Base-by-base conservation (phyloP, 495 filamentous ascomycete species). In the Aspergillus wentii region DNA sequence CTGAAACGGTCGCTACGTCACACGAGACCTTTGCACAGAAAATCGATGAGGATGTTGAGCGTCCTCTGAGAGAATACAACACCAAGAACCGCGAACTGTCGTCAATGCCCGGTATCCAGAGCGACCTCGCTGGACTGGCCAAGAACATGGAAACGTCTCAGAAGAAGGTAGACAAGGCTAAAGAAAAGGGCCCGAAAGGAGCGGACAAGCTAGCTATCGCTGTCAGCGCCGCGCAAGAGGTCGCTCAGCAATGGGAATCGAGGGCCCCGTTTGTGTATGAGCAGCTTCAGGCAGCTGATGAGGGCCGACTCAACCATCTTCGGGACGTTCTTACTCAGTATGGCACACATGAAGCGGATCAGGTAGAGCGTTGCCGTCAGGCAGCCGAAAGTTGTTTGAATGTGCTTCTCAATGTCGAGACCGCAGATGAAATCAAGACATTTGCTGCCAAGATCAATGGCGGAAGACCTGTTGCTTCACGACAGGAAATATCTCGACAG, bases 241-340 rank as follows among this genome's bases (percentile, higher is more conserved):
- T 89, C 3, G 78, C 66, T 33, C 76, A 82, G 43, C 85, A 94
- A 58, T 99, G 94, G 94, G 84, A 95, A 22, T 94, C 92, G 7
- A 86, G 95, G 56, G 87, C 94, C 22, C 94, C 94, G 5, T 97
- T 86, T 61, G 83, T 96, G 38, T 97, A 94, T 55, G 94, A 97
- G 61, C 87, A 84, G 41, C 78, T 99, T 13, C 94, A 99, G 59
- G 81, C 88, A 5, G 67, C 89, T 13, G 94, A 99, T 43, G 94
- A 99, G 64, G 80, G 74, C 40, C 75, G 94, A 39, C 71, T 94
- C 43, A 95, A 96, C 57, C 85, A 94, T 59, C 71, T 99, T 35
- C 85, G 92, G 30, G 91, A 97, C 62, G 82, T 86, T 35, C 74
- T 99, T 27, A 97, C 92, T 2, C 92, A 95, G 49, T 80, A 86